Percentiles rank a stretch among this genome's conserved stretches.
Evolutionary conservation across 1,139 yeast species (phyloP).

Genomic region (Yamadazyma atmosphaerica): DNA sequence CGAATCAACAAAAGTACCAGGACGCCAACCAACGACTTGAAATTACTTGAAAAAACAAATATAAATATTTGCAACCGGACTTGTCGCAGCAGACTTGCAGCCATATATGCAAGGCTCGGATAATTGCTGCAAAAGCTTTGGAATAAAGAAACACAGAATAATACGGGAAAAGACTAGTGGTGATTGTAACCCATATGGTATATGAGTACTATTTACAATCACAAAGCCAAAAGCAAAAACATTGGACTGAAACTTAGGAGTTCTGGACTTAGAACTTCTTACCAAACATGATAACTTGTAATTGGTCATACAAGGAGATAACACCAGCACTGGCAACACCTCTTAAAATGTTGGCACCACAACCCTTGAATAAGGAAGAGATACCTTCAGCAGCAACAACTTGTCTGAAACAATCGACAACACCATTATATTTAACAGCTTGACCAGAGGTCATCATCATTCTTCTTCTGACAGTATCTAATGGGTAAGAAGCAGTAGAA

Average conservation of each 20-base stretch:
- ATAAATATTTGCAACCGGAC: too few species aligned
- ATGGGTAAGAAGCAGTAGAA: conserved; percentile 56
- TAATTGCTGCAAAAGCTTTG: too few species aligned
- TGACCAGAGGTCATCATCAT: conserved; percentile 61
- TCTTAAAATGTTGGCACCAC: conserved; percentile 59
- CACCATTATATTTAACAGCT: conserved; percentile 55
- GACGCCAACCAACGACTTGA: too few species aligned
- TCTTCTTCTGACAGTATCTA: conserved; percentile 57
- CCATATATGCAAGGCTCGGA: too few species aligned
- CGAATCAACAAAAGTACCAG: too few species aligned
- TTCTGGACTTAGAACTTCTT: conserved; percentile 44
- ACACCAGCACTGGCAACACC: conserved; percentile 62
- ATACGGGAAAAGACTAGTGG: conserved; percentile 1
- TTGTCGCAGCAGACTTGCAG: too few species aligned
- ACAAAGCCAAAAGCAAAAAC: neutral
- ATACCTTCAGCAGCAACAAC: conserved; percentile 56
- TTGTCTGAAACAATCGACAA: conserved; percentile 48
- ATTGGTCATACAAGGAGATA: conserved; percentile 54
- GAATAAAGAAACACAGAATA: neutral
- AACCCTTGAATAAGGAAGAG: conserved; percentile 53
- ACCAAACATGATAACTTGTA: conserved; percentile 51
- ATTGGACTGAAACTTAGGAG: neutral
- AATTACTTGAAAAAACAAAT: too few species aligned
- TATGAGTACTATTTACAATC: conserved; percentile 1
- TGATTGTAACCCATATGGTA: neutral